Base-by-base conservation (phyloP, 192 early-diverging fungal genomes). In the Funneliformis mosseae region DNA sequence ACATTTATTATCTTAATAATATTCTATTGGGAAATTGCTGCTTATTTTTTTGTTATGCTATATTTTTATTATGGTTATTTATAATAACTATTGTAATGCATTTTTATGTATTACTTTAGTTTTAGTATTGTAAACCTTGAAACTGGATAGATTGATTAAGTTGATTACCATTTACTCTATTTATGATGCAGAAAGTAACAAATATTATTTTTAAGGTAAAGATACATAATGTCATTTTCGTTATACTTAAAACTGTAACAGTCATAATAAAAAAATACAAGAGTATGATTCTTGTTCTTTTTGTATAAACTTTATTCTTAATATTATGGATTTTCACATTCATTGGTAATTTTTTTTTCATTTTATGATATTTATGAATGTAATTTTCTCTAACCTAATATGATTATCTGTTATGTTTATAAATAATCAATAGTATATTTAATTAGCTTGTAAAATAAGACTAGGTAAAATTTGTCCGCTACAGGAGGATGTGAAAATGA, bases 241-340 rank as follows among this genome's bases (percentile, higher is more conserved):
- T 87, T 27, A 90, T 97, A 69, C 84, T 97, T 4, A 85, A 93
- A 79, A 92, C 92, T 5, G 91, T 95, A 33, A 90, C 89, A 46
- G 77, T 79, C 12, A 90, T 97, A 50, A 94, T 90, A 11, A 83
- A 84, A 41, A 85, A 85, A 38, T 93, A 90, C 81, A 91, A 92
- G 10, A 91, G 90, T 10, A 95, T 93, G 0, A 83, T 97, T 11
- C 79, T 89, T 8, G 79, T 92, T 48, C 95, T 92, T 28, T 28
- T 96, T 14, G n/a, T 95, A 43, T 84, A 90, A 69, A 84, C 88
- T 4, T 83, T 87, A 8, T 89, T 87, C 62, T 89, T 87, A 79
- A 86, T 87, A 2, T 84, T 92, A 82, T 96, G 91, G 88, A 82
- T 89, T 48, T 81, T 92, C 41, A 89, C 91, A 1, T 80, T 95